A percentile compares a stretch with the other conserved stretches of the same genome.
Evolutionary conservation across 176 grass and related monocot genomes (phyloP).

Genomic region (Oryza longistaminata): DNA sequence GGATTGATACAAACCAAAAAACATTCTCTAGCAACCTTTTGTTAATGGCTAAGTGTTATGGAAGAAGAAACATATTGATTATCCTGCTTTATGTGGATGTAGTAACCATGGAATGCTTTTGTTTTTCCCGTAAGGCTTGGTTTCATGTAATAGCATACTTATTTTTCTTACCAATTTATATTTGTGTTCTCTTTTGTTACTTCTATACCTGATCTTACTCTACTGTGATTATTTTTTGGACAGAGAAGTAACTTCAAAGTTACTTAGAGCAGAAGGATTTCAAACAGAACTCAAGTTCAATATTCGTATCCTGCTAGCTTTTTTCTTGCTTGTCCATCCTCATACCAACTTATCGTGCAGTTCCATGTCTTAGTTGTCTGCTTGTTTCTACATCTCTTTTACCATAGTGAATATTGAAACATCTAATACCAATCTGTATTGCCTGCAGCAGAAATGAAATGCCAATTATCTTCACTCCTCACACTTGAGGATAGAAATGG

Average conservation of each 20-base stretch:
- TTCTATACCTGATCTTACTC: background rate
- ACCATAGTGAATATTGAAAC: conserved; percentile 4
- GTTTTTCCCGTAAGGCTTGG: background rate
- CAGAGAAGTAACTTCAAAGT: background rate
- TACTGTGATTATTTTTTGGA: background rate
- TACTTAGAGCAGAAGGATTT: conserved; percentile 16
- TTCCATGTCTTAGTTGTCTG: background rate
- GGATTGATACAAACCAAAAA: background rate
- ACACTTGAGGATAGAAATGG: background rate
- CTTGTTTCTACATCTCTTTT: background rate
- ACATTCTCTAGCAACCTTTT: background rate
- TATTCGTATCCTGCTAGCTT: conserved; percentile 14
- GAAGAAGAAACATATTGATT: background rate
- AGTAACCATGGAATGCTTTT: background rate
- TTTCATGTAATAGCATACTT: background rate
- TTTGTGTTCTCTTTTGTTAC: conserved; percentile 5
- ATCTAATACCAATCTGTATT: conserved; percentile 10
- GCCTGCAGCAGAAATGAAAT: background rate
- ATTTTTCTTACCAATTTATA: background rate
- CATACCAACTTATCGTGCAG: background rate
- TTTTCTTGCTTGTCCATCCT: conserved; percentile 8
- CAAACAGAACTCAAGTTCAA: background rate
- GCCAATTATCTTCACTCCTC: background rate
- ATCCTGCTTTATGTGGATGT: background rate
- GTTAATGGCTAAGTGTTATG: background rate